A percentile compares a stretch with the other conserved stretches of the same genome.
These are phyloP conservation scores for Nymphaea thermarum DNA, from an alignment of 164 flowering plant genomes.

Conservation along the genomic window DNA sequence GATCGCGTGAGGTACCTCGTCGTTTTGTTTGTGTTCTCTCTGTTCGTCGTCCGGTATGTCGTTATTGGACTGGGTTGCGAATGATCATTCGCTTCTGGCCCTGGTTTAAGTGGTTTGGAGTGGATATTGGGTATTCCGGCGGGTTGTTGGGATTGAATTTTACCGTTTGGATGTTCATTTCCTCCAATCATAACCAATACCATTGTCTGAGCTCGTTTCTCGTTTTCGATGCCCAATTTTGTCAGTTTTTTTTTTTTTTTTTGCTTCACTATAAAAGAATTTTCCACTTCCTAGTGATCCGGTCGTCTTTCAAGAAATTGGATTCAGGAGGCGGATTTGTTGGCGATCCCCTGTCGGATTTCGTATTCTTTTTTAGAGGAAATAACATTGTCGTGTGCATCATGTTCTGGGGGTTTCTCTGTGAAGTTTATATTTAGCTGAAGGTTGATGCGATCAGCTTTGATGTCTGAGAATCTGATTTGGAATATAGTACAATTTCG, in stretches of 20 bases:
- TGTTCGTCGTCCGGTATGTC: neutral
- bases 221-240: neutral
- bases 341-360: neutral
- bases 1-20: neutral
- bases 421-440: too few relatives aligned
- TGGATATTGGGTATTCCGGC: neutral
- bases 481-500: too few relatives aligned
- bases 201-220: neutral
- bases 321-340: too few relatives aligned
- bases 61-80: neutral
- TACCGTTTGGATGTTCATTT: neutral
- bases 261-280: too few relatives aligned
- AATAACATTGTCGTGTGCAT: neutral
- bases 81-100: neutral
- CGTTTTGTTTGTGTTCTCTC: neutral
- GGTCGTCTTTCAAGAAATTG: too few relatives aligned
- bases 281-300: too few relatives aligned
- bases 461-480: too few relatives aligned
- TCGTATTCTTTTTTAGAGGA: neutral
- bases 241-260: neutral
- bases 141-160: neutral
- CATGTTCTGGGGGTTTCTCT: neutral
- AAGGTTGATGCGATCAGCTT: too few relatives aligned
- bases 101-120: neutral
- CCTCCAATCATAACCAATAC: too few relatives aligned